A percentile compares a stretch with the other conserved stretches of the same genome.
Evolutionary conservation across 2,329 filamentous ascomycete species (phyloP).

Genomic region (Xylariaceae sp.): DNA sequence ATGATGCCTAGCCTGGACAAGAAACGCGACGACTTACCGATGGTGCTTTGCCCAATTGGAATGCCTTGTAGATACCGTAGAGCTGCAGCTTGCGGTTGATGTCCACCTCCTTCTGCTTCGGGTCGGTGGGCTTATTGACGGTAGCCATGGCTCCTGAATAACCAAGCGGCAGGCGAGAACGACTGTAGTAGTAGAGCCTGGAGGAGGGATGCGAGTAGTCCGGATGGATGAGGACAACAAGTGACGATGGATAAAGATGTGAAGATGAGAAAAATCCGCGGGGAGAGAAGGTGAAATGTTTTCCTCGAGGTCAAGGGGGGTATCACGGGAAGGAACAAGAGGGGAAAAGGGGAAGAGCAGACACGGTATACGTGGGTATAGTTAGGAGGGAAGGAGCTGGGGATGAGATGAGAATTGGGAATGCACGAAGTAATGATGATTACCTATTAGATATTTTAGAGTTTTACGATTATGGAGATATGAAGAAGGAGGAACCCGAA

Average conservation of each 20-base stretch:
- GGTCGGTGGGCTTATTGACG: constrained; percentile 70
- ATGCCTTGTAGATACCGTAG: constrained; percentile 84
- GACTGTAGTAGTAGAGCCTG: background rate
- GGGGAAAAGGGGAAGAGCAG: constrained; percentile 2
- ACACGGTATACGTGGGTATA: constrained; percentile 13
- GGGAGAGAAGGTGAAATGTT: background rate
- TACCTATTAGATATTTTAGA: background rate
- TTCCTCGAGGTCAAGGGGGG: constrained; percentile 5
- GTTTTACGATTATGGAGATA: constrained; percentile 1
- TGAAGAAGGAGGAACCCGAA: background rate
- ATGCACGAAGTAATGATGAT: constrained; percentile 3
- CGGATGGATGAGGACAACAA: too few species aligned
- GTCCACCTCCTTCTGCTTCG: constrained; percentile 73
- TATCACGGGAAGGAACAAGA: constrained; percentile 18
- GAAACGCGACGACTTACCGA: constrained; percentile 53
- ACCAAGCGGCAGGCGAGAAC: background rate
- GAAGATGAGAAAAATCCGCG: background rate
- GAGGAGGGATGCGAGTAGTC: background rate
- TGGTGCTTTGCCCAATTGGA: constrained; percentile 83
- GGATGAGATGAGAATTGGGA: background rate
- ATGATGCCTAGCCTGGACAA: constrained; percentile 15
- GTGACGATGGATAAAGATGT: constrained; percentile 2
- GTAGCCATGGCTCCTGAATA: constrained; percentile 27
- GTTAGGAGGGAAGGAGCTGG: constrained; percentile 2
- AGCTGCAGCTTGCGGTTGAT: constrained; percentile 92